Percentiles rank a stretch among this genome's conserved stretches.
phyloP scores from a whole-genome alignment of 73 alveolate genomes.

The Strombidium stylifer region DNA sequence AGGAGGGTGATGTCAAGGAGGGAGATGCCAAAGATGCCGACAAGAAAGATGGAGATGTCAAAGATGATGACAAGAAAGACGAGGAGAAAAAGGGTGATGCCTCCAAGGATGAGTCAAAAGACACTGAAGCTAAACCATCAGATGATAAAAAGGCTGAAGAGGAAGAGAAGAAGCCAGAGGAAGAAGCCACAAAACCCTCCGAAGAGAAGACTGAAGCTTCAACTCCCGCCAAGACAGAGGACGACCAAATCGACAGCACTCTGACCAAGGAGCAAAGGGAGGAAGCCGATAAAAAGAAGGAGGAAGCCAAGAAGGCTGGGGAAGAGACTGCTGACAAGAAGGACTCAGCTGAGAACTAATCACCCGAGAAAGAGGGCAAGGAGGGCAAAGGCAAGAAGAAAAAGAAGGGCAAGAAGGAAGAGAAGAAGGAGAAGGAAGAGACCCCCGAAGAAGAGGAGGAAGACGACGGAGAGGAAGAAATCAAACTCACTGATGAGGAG shows the following conservation, averaged over 20 bases:
- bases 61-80: slow-evolving; percentile 13
- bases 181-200: background rate
- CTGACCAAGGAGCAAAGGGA: too few species aligned
- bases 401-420: too few species aligned
- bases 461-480: slow-evolving; percentile 13
- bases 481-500: slow-evolving; percentile 1
- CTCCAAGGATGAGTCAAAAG: slow-evolving; percentile 19
- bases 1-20: too few species aligned
- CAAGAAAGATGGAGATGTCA: background rate
- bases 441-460: slow-evolving; percentile 30
- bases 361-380: slow-evolving; percentile 1
- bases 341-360: background rate
- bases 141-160: too few species aligned
- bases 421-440: slow-evolving; percentile 5
- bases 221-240: too few species aligned
- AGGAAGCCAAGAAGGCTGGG: too few species aligned
- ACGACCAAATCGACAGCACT: too few species aligned
- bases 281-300: too few species aligned
- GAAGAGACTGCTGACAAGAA: too few species aligned
- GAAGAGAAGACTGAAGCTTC: too few species aligned
- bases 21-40: slow-evolving; percentile 8
- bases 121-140: background rate
- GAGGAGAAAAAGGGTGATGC: slow-evolving; percentile 35
- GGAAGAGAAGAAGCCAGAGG: background rate
- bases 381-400: too few species aligned